Evolutionary conservation across 139 green algal genomes (phyloP), one percentile per base, ranked within the genome.

Genomic region (Chlamydomonas asymmetrica): DNA sequence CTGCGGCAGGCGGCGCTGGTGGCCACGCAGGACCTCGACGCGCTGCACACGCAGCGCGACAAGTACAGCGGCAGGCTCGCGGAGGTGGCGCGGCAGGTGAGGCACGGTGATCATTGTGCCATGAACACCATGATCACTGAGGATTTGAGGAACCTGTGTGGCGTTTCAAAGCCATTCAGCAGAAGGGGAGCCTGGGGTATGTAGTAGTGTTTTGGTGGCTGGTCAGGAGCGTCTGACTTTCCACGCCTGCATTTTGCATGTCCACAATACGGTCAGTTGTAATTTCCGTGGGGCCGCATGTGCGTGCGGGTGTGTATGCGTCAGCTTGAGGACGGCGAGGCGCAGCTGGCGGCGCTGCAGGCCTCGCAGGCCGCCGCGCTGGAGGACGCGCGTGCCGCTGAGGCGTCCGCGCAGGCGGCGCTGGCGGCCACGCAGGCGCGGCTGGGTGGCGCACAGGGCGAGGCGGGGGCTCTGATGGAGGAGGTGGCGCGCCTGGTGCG

Each of bases 321-420:
- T 5, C 61, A 79, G 73, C 13, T 79, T 0, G 48, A 72, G 27
- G 73, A 72, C 1, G 2, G 27, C 48, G 32, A 71, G 45, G 39
- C 48, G 62, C 73, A 79, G 73, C 62, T 79, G n/a, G 27, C 37
- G 32, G 31, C 43, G 5, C 60, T 78, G 0, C 41, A 41, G 3
- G 73, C 63, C 3, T 61, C 62, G 5, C 73, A 43, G 4, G 27
- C 35, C 16, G 49, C 20, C 7, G 62, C 73, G 13, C 49, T 79
- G n/a, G 73, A 73, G 8, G 73, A 78, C 37, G 72, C 72, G 5
- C 72, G 72, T 13, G 1, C 35, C 18, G 57, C 72, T 8, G 72
- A 78, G 72, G 31, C 61, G 4, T 60, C 72, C 22, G 72, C 61
- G 4, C 45, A 67, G 45, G 52, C 71, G 61, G 72, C 61, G 37